Base-by-base conservation (phyloP, 768 basidiomycete species). In the Sarcomyxa edulis region DNA sequence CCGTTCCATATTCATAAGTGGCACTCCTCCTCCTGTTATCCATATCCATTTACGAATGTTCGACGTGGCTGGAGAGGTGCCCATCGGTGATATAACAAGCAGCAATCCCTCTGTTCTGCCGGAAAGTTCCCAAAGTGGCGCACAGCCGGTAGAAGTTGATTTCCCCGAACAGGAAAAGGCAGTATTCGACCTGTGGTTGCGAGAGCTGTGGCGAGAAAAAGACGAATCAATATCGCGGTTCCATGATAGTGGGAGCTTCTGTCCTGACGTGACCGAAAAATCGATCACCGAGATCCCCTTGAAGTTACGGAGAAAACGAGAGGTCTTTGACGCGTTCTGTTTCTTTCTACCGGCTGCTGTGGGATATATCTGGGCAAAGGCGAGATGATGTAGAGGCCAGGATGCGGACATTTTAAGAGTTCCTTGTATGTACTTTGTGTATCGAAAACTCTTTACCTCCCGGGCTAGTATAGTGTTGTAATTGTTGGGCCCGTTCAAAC, bases 41-140 rank as follows among this genome's bases (percentile, higher is more conserved):
- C 88, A 95, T 61, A 72, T 97, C 50, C 95, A 98, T 56, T 56
- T 98, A 28, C 78, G 90, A 32, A 63, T 84, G 47, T 90, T 87
- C 55, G 67, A 84, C 44, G 84, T 90, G 10, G 63, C 69, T 11
- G 56, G 55, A 16, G 74, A 77, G 22, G 68, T 91, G 8, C 89
- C 89, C 4, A 78, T 90, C 39, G 84, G 85, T 19, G 67, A 81
- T 55, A 41, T 78, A 40, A 58, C 73, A 24, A 46, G 55, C 18
- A 59, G 58, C 14, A 55, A 60, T 52, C 63, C 61, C 24, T 39
- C 42, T 36, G 54, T 40, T 37, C 49, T 60, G 36, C 52, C 43
- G 26, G 52, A 51, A 38, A 48, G 21, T 38, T 59, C n/a, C 51
- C 51, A 14, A 22, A 49, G 44, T 31, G 45, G 53, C 26, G 61